Base-by-base conservation (phyloP, 2,329 filamentous ascomycete species). In the Cladosporium oxysporum region DNA sequence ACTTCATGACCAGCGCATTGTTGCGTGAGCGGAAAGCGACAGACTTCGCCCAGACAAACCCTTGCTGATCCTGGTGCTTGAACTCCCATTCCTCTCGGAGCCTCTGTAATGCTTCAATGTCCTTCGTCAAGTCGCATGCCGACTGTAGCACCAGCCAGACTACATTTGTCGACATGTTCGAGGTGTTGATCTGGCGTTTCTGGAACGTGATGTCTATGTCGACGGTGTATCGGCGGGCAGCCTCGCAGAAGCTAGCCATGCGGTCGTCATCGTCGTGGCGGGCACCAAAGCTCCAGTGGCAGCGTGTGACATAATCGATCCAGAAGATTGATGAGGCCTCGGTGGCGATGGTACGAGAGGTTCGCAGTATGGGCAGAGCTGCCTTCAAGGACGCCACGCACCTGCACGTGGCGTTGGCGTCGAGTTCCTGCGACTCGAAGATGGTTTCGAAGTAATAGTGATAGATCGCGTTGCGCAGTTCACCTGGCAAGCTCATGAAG, bases 281-380 rank as follows among this genome's bases (percentile, higher is more conserved):
- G 11, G 59, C n/a, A 11, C 59, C 59, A 7, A 62, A 52, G 4
- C 31, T 14, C 59, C 59, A 62, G 47, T 62, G 59, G 3, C 21
- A 37, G n/a, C 31, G 44, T 7, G 21, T 21, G 29, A 53, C 44
- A 31, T 37, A 41, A 21, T 62, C 59, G 28, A 35, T 33, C 59
- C 59, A 62, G 59, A 62, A 41, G 23, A 62, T 62, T 14, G 59
- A 31, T 2, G 59, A 12, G 29, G 59, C 59, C 37, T 62, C 59
- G 5, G 2, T 5, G 5, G 8, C 16, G n/a, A 53, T 53, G 44
- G 11, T 2, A 2, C 21, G 44, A 3, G 28, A 37, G 10, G 31
- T 14, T 31, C 28, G 33, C 8, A 62, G 59, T n/a, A 62, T 23
- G 29, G 59, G 14, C 8, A 62, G 26, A 11, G 47, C 44, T 14